Evolutionary conservation across 345 rosid species (phyloP), one percentile per base, ranked within the genome.

Genomic region (Eucalyptus paniculata): DNA sequence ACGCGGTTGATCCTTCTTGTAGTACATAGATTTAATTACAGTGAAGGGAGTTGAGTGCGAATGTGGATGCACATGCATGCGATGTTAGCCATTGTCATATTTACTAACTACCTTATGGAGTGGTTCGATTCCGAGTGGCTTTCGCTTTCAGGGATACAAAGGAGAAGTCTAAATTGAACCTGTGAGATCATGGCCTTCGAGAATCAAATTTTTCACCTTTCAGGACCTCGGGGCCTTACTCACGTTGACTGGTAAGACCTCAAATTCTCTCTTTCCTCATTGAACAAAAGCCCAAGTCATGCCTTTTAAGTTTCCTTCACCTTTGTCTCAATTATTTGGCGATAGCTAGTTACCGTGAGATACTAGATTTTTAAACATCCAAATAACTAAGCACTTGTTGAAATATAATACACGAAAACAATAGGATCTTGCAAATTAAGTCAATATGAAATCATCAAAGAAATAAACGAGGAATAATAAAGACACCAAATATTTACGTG

Each of bases 211-310:
- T 96, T 97, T 89, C 50, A 49, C 50, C 50, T 90, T 89, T 90
- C 93, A 51, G 98, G 99, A 21, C 98, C 99, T 30, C 91, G 90
- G 86, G 93, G 93, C 92, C 91, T 93, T 32, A 91, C 96, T 86
- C 37, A 90, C 87, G n/a, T 97, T 86, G 96, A 97, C 91, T 97
- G 97, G 98, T 96, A 90, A 69, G 91, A 86, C 49, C 58, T 86
- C 82, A 37, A 18, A 62, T 87, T 47, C 19, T 51, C 53, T 51
- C 53, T 85, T n/a, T 85, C 65, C 28, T 82, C 49, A 26, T 88
- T 49, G 8, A 13, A 12, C 69, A 62, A 11, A 40, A 24, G 58
- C 87, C 58, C 44, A 90, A 44, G 26, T 47, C 56, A 9, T 17
- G 42, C 26, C 58, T 53, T 53, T 53, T 53, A 53, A 58, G 65